Base-by-base conservation (phyloP, 164 flowering plant genomes). In the Cinnamomum chago region DNA sequence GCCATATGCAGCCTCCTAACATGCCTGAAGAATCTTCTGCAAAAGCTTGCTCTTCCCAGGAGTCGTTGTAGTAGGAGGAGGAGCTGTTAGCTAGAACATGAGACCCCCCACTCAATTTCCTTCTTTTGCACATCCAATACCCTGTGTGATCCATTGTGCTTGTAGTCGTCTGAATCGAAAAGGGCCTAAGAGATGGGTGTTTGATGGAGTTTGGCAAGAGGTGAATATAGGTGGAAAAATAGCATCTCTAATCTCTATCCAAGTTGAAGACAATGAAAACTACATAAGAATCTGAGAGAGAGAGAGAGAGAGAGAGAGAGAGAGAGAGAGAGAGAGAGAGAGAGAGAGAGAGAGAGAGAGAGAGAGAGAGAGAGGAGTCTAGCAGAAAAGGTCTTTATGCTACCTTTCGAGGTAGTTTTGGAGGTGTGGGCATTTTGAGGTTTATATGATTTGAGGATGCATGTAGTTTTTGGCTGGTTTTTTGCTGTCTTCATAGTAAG, bases 41-140 rank as follows among this genome's bases (percentile, higher is more conserved):
- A 76, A 93, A 93, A 27, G 97, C 98, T 77, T 85, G 91, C 64
- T 93, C 98, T 83, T 93, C 98, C 98, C 98, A 93, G 0, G 96
- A 91, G 69, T 85, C 89, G n/a, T 81, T 72, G 67, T 74, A 73
- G 15, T 76, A 55, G 9, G 77, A 50, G 68, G 28, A 27, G 20
- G 69, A 64, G 67, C 24, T 14, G 62, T 58, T 22, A 3, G 69
- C 35, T 27, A 18, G 77, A 65, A 75, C 68, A 69, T 77, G 77
- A 71, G 86, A 74, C 64, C 70, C 77, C 76, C 76, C 75, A 70
- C 71, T 71, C 30, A 75, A 77, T 68, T 81, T 85, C 27, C 81
- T 76, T 76, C 83, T 88, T 13, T 80, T 79, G 91, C 87, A 86
- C 86, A 82, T 86, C 91, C 86, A 88, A 55, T 79, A 85, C 33